A percentile compares a stretch with the other conserved stretches of the same genome.
Evolutionary conservation across 192 early-diverging fungal species (phyloP).

Genomic region (Backusella luteola): DNA sequence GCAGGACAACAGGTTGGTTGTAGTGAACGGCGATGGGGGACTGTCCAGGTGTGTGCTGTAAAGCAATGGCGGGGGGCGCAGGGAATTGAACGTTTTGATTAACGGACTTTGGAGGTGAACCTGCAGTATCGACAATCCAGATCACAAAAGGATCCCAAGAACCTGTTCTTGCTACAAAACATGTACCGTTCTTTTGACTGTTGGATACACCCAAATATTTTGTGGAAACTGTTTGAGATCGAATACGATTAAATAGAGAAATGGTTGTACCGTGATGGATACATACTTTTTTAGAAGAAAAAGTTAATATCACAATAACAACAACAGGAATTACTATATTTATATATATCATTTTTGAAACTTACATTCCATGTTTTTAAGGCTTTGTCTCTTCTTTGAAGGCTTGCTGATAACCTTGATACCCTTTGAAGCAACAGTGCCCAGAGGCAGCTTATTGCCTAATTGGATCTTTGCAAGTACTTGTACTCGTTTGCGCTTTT

Average conservation of each 20-base stretch:
- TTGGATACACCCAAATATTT: slow-evolving; percentile 73
- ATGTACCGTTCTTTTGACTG: slow-evolving; percentile 47
- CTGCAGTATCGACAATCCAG: slow-evolving; percentile 74
- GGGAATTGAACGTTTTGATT: slow-evolving; percentile 9
- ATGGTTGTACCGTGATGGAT: slow-evolving; percentile 86
- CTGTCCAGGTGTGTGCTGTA: slow-evolving; percentile 52
- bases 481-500: slow-evolving; percentile 75
- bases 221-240: slow-evolving; percentile 88
- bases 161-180: slow-evolving; percentile 72
- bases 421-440: slow-evolving; percentile 70
- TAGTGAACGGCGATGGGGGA: slow-evolving; percentile 76
- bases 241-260: slow-evolving; percentile 86
- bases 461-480: slow-evolving; percentile 72
- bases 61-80: slow-evolving; percentile 45
- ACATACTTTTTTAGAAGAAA: slow-evolving; percentile 46
- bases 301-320: not conserved
- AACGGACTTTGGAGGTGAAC: slow-evolving; percentile 23
- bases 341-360: not conserved
- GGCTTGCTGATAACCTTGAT: slow-evolving; percentile 94
- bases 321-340: not conserved
- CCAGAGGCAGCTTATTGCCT: slow-evolving; percentile 57
- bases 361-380: slow-evolving; percentile 69
- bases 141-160: slow-evolving; percentile 88
- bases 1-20: slow-evolving; percentile 84
- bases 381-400: slow-evolving; percentile 84